Evolutionary conservation across 78 protist species (phyloP).

Genomic region (Ministeria vibrans): DNA sequence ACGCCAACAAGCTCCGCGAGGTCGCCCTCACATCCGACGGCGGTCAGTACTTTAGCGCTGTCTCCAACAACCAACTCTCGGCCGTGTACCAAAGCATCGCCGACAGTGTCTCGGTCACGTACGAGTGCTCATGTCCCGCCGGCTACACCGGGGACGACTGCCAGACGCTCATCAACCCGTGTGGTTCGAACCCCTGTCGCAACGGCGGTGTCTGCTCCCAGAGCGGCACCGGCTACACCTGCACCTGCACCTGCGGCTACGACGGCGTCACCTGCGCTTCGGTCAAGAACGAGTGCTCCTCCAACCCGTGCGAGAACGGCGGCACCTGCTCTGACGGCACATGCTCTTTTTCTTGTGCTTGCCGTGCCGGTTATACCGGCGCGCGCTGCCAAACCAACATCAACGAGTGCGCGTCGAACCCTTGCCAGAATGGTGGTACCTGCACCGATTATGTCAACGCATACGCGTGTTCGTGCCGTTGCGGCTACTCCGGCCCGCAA

Average conservation of each 20-base stretch:
- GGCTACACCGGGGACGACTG: background rate
- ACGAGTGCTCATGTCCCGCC: background rate
- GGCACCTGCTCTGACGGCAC: background rate
- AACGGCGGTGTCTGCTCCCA: background rate
- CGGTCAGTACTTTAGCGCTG: no score
- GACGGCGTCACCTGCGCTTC: background rate
- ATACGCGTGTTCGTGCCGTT: background rate
- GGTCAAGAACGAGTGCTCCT: background rate
- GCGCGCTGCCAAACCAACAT: background rate
- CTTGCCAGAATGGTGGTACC: background rate
- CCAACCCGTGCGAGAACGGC: background rate
- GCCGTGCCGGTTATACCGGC: background rate
- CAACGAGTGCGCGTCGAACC: background rate
- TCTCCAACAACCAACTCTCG: no score
- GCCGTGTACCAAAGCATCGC: no score
- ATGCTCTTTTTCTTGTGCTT: background rate
- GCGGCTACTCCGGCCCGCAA: background rate
- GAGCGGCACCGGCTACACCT: background rate
- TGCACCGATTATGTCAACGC: background rate
- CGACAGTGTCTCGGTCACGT: background rate
- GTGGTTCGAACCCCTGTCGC: background rate
- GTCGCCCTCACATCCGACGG: no score
- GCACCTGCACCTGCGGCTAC: background rate
- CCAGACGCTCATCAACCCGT: background rate
- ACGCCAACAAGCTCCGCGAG: no score